phyloP scores from a whole-genome alignment of 73 alveolate genomes.

The Tetrahymena borealis region DNA sequence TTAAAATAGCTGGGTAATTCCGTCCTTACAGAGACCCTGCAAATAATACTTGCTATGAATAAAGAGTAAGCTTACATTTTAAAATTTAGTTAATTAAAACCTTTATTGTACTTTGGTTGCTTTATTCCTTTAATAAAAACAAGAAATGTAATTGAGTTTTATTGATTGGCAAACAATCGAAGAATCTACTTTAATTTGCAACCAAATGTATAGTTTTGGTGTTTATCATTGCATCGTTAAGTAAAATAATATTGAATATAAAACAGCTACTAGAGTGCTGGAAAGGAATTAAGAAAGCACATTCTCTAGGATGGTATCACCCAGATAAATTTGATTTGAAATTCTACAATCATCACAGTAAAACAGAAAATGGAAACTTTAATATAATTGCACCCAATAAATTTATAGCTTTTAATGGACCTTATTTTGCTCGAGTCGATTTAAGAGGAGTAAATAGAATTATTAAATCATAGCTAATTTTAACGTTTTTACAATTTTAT shows the following conservation, averaged over 20 bases:
- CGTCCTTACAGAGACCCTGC: constrained; percentile 1
- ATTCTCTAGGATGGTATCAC: constrained; percentile 68
- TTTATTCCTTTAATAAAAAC: too few species aligned
- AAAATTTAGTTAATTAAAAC: not conserved
- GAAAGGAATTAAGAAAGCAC: constrained; percentile 61
- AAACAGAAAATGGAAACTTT: constrained; percentile 46
- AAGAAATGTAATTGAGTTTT: too few species aligned
- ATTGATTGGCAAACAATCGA: too few species aligned
- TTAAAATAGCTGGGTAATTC: not conserved
- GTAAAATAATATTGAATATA: not conserved
- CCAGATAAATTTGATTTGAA: constrained; percentile 44
- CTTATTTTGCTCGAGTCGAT: constrained; percentile 17
- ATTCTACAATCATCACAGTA: constrained; percentile 42
- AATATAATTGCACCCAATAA: constrained; percentile 57
- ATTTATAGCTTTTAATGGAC: constrained; percentile 66
- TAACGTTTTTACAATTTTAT: not conserved
- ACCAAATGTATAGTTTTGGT: too few species aligned
- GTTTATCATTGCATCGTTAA: too few species aligned
- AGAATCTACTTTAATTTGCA: too few species aligned
- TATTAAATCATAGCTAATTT: not conserved
- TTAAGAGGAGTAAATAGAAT: not conserved
- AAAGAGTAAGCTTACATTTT: not conserved
- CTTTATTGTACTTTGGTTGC: too few species aligned
- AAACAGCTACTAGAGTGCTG: constrained; percentile 29
- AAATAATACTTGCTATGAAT: not conserved